Evolutionary conservation across 768 basidiomycete genomes (phyloP).

Genomic region (Kondoa malvinella): DNA sequence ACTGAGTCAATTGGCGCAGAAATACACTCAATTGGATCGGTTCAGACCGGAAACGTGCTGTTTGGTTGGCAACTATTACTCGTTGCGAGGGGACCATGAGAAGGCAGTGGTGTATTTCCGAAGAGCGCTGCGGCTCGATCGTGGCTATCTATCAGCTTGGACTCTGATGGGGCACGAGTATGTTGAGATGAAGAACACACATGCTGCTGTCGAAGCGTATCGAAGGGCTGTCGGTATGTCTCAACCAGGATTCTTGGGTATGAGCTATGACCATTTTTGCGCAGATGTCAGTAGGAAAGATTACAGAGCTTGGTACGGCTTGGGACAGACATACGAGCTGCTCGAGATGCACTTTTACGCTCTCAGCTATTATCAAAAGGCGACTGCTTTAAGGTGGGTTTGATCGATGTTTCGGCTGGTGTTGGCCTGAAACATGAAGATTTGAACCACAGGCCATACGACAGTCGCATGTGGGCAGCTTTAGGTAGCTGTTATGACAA

Average conservation of each 20-base stretch:
- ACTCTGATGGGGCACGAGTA: constrained; percentile 98
- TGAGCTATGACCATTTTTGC: neutral
- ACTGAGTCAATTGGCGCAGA: constrained; percentile 75
- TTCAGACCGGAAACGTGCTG: constrained; percentile 93
- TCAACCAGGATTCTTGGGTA: neutral
- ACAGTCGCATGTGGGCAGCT: constrained; percentile 89
- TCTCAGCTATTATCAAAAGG: constrained; percentile 87
- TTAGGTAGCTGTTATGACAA: constrained; percentile 87
- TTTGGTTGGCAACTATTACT: constrained; percentile 94
- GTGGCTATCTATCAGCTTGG: constrained; percentile 92
- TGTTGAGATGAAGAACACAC: constrained; percentile 96
- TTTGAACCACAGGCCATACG: constrained; percentile 56
- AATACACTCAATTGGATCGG: constrained; percentile 72
- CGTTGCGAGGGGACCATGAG: constrained; percentile 77
- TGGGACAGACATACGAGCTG: constrained; percentile 93
- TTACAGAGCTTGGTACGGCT: constrained; percentile 94
- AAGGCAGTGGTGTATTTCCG: constrained; percentile 92
- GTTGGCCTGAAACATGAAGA: neutral
- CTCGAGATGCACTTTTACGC: constrained; percentile 94
- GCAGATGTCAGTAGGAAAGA: constrained; percentile 90
- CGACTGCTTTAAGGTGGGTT: constrained; percentile 67
- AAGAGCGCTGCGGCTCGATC: constrained; percentile 83
- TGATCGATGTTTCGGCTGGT: constrained; percentile 2
- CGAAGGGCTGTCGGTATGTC: constrained; percentile 69
- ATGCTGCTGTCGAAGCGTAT: constrained; percentile 96